Percentiles rank a stretch among this genome's conserved stretches.
Conservation (phyloP, 768 basidiomycete genomes). For the Tylopilus plumbeoviolaceoides region DNA sequence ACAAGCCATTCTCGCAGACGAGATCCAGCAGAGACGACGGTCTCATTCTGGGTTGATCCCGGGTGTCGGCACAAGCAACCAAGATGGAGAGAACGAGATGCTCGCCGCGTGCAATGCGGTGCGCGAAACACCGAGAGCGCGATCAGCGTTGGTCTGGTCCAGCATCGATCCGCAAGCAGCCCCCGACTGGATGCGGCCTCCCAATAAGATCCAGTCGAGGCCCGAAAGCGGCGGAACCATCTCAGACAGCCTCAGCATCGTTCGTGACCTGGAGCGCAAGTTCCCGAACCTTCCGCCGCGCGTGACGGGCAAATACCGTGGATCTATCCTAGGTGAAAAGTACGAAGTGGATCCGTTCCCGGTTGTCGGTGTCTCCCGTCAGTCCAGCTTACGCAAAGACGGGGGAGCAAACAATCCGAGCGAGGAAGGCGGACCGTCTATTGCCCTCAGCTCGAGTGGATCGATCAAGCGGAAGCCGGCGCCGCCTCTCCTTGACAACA, state of each 20-base stretch:
- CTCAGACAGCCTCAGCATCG: slow-evolving; percentile 41
- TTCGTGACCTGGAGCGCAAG: slow-evolving; percentile 48
- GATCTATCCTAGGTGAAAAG: slow-evolving; percentile 22
- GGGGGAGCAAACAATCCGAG: slow-evolving; percentile 2
- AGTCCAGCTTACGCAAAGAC: slow-evolving; percentile 17
- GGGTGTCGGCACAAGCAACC: not conserved
- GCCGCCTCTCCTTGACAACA: slow-evolving; percentile 23
- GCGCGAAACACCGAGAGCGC: slow-evolving; percentile 9
- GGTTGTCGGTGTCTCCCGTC: slow-evolving; percentile 22
- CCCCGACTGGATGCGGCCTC: slow-evolving; percentile 13
- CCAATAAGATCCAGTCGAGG: slow-evolving; percentile 4
- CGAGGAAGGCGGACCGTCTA: slow-evolving; percentile 10
- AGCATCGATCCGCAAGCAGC: not conserved
- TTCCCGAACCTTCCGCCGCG: slow-evolving; percentile 50
- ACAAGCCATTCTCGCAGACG: slow-evolving; percentile 13
- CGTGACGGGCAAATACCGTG: slow-evolving; percentile 25
- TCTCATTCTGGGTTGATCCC: slow-evolving; percentile 12
- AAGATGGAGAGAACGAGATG: slow-evolving; percentile 11
- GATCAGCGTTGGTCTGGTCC: slow-evolving; percentile 7
- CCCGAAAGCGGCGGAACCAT: slow-evolving; percentile 27
- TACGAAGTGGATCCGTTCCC: slow-evolving; percentile 23
- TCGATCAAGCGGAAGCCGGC: slow-evolving; percentile 31
- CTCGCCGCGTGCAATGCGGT: not conserved
- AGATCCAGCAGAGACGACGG: slow-evolving; percentile 12
- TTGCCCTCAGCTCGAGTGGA: slow-evolving; percentile 12